Conservation (phyloP, 805 yeast genomes). For the Wickerhamomyces pijperi region DNA sequence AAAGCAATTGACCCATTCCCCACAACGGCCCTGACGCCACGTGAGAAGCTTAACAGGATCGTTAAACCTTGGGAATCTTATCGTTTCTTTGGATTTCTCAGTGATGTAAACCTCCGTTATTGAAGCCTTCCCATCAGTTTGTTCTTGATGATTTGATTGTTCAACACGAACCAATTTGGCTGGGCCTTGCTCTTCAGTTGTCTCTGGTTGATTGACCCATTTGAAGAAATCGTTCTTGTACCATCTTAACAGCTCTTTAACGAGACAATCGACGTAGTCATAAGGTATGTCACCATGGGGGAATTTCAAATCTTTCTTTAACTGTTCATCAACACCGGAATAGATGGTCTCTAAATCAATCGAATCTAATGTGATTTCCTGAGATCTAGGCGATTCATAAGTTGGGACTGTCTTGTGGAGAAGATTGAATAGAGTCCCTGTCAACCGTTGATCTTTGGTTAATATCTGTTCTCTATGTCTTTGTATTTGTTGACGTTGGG, state of each 20-base stretch:
- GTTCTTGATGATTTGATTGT: slow-evolving; percentile 35
- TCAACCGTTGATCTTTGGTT: neutral
- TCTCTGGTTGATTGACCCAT: slow-evolving; percentile 71
- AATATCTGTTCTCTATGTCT: too few species aligned
- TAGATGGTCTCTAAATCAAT: slow-evolving; percentile 52
- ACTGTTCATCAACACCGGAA: slow-evolving; percentile 45
- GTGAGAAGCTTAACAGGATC: slow-evolving; percentile 50
- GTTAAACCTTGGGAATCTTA: slow-evolving; percentile 71
- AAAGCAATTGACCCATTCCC: slow-evolving; percentile 91
- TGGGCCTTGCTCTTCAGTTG: slow-evolving; percentile 37
- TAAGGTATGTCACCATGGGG: slow-evolving; percentile 14
- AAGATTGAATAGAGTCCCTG: neutral
- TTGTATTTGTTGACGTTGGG: neutral
- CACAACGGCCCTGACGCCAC: slow-evolving; percentile 73
- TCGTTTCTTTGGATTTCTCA: neutral
- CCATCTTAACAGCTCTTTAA: slow-evolving; percentile 49
- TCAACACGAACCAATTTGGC: slow-evolving; percentile 27
- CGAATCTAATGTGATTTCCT: slow-evolving; percentile 39
- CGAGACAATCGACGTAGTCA: slow-evolving; percentile 46
- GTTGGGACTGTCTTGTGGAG: slow-evolving; percentile 2
- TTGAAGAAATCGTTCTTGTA: slow-evolving; percentile 70
- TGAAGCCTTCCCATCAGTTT: slow-evolving; percentile 34
- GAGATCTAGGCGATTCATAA: slow-evolving; percentile 12
- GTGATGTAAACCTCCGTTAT: slow-evolving; percentile 49
- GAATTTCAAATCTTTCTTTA: slow-evolving; percentile 19